phyloP scores from a whole-genome alignment of 257 asterid species.

The Jasminum sambac region DNA sequence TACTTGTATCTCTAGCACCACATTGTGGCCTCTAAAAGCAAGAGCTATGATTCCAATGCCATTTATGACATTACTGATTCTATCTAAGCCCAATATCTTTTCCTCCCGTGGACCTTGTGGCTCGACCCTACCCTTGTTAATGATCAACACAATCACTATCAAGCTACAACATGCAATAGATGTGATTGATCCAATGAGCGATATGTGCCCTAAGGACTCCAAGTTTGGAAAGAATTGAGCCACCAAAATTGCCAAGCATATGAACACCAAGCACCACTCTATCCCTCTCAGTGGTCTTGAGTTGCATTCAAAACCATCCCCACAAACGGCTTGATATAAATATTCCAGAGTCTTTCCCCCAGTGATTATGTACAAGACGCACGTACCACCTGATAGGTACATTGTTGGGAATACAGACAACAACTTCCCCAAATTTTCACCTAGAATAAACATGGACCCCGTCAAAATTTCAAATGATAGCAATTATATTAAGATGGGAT shows the following conservation, averaged over 20 bases:
- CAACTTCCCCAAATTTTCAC: constrained; percentile 58
- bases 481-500: not conserved
- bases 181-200: constrained; percentile 54
- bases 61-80: constrained; percentile 41
- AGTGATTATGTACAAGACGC: constrained; percentile 48
- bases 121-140: constrained; percentile 26
- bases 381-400: constrained; percentile 71
- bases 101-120: not conserved
- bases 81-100: constrained; percentile 2
- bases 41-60: constrained; percentile 48
- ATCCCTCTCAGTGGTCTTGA: constrained; percentile 35
- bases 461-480: not conserved
- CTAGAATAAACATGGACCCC: constrained; percentile 21
- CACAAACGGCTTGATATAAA: constrained; percentile 34
- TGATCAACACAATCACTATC: constrained; percentile 44
- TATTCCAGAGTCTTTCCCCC: constrained; percentile 52
- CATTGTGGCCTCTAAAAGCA: constrained; percentile 76
- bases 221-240: constrained; percentile 62
- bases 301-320: constrained; percentile 21
- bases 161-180: constrained; percentile 42
- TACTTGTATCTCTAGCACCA: constrained; percentile 75
- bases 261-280: constrained; percentile 60
- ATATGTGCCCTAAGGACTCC: constrained; percentile 42
- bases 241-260: constrained; percentile 42
- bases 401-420: constrained; percentile 59